Evolutionary conservation across 1,139 yeast genomes (phyloP).

Genomic region (Magnusiomyces suaveolens): DNA sequence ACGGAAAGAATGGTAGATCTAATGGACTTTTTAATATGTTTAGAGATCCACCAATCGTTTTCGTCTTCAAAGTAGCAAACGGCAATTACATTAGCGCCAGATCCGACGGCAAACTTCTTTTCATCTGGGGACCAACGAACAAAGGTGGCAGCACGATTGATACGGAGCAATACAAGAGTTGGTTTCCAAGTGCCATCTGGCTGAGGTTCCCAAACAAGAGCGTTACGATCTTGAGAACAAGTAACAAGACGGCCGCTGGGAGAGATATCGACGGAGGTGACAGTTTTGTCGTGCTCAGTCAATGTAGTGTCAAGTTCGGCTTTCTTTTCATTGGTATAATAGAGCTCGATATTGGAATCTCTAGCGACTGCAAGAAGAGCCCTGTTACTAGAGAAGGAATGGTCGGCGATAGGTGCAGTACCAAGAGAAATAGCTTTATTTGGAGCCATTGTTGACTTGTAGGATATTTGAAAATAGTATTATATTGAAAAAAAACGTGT

Average conservation of each 20-base stretch:
- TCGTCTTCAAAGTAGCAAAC: constrained; percentile 93
- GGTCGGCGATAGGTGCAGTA: constrained; percentile 81
- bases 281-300: constrained; percentile 84
- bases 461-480: background rate
- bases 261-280: constrained; percentile 90
- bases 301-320: constrained; percentile 50
- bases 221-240: constrained; percentile 96
- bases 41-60: constrained; percentile 99
- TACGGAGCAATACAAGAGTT: constrained; percentile 82
- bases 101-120: constrained; percentile 90
- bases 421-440: constrained; percentile 52
- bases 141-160: constrained; percentile 87
- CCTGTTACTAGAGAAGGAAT: constrained; percentile 68
- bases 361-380: constrained; percentile 71
- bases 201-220: constrained; percentile 86
- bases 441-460: constrained; percentile 17
- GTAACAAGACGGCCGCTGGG: constrained; percentile 86
- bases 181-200: constrained; percentile 61
- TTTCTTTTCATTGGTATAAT: constrained; percentile 41
- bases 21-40: constrained; percentile 87
- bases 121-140: constrained; percentile 95
- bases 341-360: constrained; percentile 65
- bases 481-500: background rate
- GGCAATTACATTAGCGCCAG: constrained; percentile 89
- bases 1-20: constrained; percentile 77